These are phyloP conservation scores for Brettanomyces naardenensis DNA, from an alignment of 805 yeast species.

Conservation along the genomic window DNA sequence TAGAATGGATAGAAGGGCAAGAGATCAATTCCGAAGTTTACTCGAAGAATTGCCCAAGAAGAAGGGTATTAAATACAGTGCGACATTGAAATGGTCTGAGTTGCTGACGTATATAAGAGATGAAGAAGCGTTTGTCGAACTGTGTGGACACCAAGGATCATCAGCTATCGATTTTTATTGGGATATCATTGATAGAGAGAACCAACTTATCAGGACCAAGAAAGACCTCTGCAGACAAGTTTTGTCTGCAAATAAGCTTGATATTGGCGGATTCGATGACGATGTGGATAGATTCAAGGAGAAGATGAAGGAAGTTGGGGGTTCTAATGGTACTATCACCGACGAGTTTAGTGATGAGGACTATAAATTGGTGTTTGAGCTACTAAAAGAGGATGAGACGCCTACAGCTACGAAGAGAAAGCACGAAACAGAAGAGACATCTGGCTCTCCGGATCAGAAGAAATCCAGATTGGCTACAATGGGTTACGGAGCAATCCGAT, in stretches of 20 bases:
- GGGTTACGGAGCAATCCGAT: constrained; percentile 19
- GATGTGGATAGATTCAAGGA: constrained; percentile 7
- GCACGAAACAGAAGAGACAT: constrained; percentile 2
- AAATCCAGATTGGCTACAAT: constrained; percentile 17
- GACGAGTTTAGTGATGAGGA: constrained; percentile 12
- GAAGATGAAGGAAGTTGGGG: constrained; percentile 6
- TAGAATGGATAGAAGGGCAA: constrained; percentile 53
- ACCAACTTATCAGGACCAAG: constrained; percentile 46
- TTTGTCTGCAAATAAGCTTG: constrained; percentile 22
- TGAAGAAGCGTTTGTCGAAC: constrained; percentile 46
- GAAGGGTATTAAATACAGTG: constrained; percentile 27
- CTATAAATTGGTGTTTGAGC: constrained; percentile 11
- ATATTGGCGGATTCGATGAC: constrained; percentile 4
- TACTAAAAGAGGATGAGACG: constrained; percentile 11
- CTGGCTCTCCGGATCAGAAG: constrained; percentile 5
- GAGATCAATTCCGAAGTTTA: constrained; percentile 48
- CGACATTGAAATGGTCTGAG: constrained; percentile 54
- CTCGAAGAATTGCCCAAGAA: constrained; percentile 29
- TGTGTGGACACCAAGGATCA: constrained; percentile 75
- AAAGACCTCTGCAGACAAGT: constrained; percentile 51
- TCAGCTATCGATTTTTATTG: constrained; percentile 68
- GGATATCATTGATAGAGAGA: constrained; percentile 62
- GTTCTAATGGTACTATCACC: constrained; percentile 6
- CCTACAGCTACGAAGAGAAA: constrained; percentile 1
- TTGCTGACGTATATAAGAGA: constrained; percentile 42